Conservation (phyloP, 106 monocot genomes). For the Platanthera guangdongensis region DNA sequence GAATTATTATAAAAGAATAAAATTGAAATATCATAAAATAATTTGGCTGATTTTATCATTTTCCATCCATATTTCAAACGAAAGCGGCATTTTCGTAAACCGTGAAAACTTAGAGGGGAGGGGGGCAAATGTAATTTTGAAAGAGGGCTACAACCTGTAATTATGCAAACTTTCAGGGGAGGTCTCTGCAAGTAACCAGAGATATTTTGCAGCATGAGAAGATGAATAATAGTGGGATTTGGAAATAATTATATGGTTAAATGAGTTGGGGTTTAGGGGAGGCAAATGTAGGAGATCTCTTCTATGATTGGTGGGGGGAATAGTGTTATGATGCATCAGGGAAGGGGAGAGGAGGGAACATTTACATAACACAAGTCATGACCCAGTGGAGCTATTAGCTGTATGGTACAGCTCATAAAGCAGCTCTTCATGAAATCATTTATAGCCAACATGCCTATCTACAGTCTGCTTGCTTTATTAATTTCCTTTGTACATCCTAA, state of each 20-base stretch:
- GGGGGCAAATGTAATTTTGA: too few relatives aligned
- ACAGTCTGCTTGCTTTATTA: slow-evolving; percentile 3
- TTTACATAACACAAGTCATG: background rate
- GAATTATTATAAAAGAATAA: too few relatives aligned
- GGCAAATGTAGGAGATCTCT: background rate
- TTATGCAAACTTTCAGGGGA: too few relatives aligned
- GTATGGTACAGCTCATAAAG: slow-evolving; percentile 8
- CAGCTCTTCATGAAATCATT: slow-evolving; percentile 1
- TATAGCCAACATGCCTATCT: slow-evolving; percentile 1
- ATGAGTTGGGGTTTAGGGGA: background rate
- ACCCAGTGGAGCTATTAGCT: background rate
- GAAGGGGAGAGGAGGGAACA: background rate
- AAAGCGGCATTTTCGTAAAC: too few relatives aligned
- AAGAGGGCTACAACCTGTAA: too few relatives aligned
- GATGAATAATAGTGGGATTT: background rate
- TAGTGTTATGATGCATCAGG: background rate
- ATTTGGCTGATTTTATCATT: too few relatives aligned
- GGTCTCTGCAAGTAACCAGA: too few relatives aligned
- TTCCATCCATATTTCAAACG: too few relatives aligned
- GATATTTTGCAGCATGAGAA: too few relatives aligned
- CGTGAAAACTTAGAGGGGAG: too few relatives aligned
- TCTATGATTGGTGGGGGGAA: background rate
- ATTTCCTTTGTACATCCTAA: background rate
- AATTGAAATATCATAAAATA: too few relatives aligned
- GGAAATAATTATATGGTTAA: background rate